Base-by-base conservation (phyloP, 2,329 filamentous ascomycete genomes). In the Fusarium staphyleae region DNA sequence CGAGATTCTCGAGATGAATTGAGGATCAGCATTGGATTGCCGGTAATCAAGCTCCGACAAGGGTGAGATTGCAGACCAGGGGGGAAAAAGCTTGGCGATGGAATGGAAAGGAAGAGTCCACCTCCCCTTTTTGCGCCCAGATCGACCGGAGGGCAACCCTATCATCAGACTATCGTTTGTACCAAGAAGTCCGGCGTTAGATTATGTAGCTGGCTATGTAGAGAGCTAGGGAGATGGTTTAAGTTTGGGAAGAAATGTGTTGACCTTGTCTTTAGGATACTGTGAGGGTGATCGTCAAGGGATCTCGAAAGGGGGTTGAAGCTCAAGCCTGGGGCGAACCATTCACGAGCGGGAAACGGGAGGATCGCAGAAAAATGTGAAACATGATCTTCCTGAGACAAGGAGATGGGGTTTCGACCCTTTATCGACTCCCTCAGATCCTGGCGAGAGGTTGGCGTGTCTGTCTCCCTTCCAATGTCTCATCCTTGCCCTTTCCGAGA, bases 21-120 rank as follows among this genome's bases (percentile, higher is more conserved):
- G 28, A 18, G 50, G 41, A 41, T 43, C 16, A 48, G 28, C 52
- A 59, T 48, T 62, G 54, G 30, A 34, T 48, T 49, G n/a, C n/a
- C n/a, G n/a, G n/a, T n/a, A 55, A 61, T 57, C 34, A 62, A 59
- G 54, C 41, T 61, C 58, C 45, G 40, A 48, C 61, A 45, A 48
- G 24, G 9, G 28, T 43, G 54, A 61, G 44, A 55, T 62, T 58
- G 35, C 41, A 34, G 43, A 42, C 35, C 32, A 52, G 49, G 58
- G 54, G 28, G 35, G 24, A 8, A n/a, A 29, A 29, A 10, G 28
- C 13, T 41, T 11, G 30, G 35, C 19, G 41, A 48, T 61, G 58
- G 44, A 62, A 61, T 55, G 54, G 39, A 29, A 10, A 29, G 29
- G 39, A 43, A 35, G 29, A 30, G 15, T 28, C 42, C 32, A 52